Evolutionary conservation across 768 basidiomycete species (phyloP).

Genomic region (Clitopilus passeckerianus): DNA sequence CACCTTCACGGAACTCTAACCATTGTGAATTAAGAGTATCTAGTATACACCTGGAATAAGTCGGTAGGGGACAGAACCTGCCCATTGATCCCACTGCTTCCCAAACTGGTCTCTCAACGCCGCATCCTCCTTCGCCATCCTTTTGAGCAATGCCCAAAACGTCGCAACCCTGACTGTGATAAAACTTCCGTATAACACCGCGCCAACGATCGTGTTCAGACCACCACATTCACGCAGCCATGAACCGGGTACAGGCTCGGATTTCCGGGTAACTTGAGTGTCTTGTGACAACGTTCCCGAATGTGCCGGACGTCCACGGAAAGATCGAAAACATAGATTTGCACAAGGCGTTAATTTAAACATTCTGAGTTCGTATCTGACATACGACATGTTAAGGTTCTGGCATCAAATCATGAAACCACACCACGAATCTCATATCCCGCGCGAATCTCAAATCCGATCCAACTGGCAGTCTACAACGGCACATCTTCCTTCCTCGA

Average conservation of each 20-base stretch:
- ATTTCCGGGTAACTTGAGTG: too few relatives aligned
- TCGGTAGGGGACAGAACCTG: slow-evolving; percentile 18
- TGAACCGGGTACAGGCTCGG: slow-evolving; percentile 2
- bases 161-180: not conserved
- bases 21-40: not conserved
- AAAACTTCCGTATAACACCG: not conserved
- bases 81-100: slow-evolving; percentile 26
- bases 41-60: slow-evolving; percentile 27
- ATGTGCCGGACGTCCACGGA: too few relatives aligned
- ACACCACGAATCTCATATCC: not conserved
- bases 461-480: not conserved
- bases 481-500: not conserved
- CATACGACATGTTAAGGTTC: too few relatives aligned
- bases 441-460: not conserved
- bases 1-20: too few relatives aligned
- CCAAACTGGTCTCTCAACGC: slow-evolving; percentile 24
- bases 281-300: too few relatives aligned
- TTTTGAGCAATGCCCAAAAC: not conserved
- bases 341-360: too few relatives aligned
- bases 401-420: too few relatives aligned
- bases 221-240: slow-evolving; percentile 6
- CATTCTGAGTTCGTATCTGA: too few relatives aligned
- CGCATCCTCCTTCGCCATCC: slow-evolving; percentile 25
- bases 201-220: not conserved
- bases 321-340: too few relatives aligned